Conservation (phyloP, 768 basidiomycete species). For the Lactarius hatsudake region DNA sequence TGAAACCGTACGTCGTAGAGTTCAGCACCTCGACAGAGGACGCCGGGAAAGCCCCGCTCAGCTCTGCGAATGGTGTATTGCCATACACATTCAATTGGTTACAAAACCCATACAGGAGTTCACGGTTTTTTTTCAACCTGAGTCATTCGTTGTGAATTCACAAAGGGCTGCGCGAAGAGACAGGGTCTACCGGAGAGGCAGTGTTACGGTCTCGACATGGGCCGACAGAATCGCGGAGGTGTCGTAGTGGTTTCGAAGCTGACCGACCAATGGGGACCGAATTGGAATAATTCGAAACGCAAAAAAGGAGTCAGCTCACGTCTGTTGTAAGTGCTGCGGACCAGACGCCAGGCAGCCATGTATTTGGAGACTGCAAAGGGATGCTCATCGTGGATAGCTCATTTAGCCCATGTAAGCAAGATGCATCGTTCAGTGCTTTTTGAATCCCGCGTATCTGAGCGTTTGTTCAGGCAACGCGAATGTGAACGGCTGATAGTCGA, state of each 20-base stretch:
- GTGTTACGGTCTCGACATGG: slow-evolving; percentile 38
- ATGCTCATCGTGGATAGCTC: slow-evolving; percentile 33
- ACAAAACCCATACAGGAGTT: slow-evolving; percentile 44
- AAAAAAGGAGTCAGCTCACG: slow-evolving; percentile 26
- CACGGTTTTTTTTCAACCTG: slow-evolving; percentile 38
- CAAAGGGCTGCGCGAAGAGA: neutral
- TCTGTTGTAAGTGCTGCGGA: slow-evolving; percentile 29
- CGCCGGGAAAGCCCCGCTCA: slow-evolving; percentile 55
- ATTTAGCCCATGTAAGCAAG: slow-evolving; percentile 40
- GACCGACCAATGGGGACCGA: neutral
- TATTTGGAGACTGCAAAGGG: slow-evolving; percentile 34
- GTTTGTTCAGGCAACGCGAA: slow-evolving; percentile 23
- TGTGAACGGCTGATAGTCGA: slow-evolving; percentile 6
- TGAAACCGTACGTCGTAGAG: slow-evolving; percentile 41
- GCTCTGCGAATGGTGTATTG: slow-evolving; percentile 51
- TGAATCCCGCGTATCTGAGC: slow-evolving; percentile 39
- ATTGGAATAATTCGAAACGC: neutral
- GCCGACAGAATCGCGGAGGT: slow-evolving; percentile 38
- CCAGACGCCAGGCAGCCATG: slow-evolving; percentile 34
- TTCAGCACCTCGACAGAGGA: slow-evolving; percentile 32
- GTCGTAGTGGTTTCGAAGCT: slow-evolving; percentile 33
- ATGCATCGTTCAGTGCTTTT: slow-evolving; percentile 58
- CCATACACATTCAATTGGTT: slow-evolving; percentile 53
- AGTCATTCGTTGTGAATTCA: neutral
- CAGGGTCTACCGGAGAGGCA: slow-evolving; percentile 33